Percentiles rank a stretch among this genome's conserved stretches.
These are phyloP conservation scores for Truncatella angustata DNA, from an alignment of 2,329 filamentous ascomycete genomes.

Conservation along the genomic window DNA sequence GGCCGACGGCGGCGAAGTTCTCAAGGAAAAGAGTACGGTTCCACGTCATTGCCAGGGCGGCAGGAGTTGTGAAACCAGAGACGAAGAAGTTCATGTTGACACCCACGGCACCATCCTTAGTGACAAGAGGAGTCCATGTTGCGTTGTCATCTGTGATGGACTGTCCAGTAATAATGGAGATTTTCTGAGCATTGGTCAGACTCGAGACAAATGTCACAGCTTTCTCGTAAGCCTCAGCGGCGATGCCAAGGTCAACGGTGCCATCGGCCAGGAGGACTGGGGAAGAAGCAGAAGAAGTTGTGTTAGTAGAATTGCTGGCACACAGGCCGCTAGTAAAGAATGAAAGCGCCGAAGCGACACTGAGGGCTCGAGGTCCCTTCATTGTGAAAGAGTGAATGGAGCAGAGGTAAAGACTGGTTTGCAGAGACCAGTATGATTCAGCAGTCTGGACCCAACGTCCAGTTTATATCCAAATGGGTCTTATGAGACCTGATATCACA, in stretches of 20 bases:
- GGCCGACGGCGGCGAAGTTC: constrained; percentile 16
- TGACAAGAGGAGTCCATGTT: neutral
- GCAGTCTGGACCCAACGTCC: no score
- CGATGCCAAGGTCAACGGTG: constrained; percentile 8
- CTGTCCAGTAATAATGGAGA: neutral
- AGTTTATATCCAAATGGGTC: no score
- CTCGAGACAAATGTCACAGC: constrained; percentile 1
- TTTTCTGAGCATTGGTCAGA: constrained; percentile 1
- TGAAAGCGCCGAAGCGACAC: neutral
- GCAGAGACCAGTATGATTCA: no score
- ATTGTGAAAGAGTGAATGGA: no score
- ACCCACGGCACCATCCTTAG: constrained; percentile 16
- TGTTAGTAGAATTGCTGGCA: neutral
- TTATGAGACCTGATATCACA: no score
- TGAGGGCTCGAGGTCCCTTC: neutral
- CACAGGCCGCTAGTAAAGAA: neutral
- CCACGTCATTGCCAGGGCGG: constrained; percentile 19
- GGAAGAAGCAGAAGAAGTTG: neutral
- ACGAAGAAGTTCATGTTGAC: constrained; percentile 15
- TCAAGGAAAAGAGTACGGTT: constrained; percentile 13
- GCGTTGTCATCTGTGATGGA: neutral
- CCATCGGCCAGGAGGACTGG: neutral
- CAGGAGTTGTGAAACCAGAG: constrained; percentile 16
- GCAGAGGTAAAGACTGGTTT: no score
- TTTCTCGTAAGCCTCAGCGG: constrained; percentile 2